phyloP scores from a whole-genome alignment of 1,284 basidiomycete genomes.

The Sporisorium iseilematis-ciliati region DNA sequence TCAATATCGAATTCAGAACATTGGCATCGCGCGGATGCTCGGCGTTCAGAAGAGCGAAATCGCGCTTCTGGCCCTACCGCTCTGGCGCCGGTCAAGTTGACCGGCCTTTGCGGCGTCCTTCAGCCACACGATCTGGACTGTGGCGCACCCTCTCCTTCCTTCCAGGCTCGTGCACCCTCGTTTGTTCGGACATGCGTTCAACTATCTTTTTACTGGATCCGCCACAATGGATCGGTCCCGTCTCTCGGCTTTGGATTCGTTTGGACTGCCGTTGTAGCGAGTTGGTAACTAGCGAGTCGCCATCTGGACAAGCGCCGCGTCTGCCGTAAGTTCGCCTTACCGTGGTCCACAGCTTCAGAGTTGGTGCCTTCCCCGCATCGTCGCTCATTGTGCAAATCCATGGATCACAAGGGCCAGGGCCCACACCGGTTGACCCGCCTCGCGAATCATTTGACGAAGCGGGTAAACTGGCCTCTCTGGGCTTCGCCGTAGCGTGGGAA shows the following conservation, averaged over 20 bases:
- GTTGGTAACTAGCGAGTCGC: slow-evolving; percentile 5
- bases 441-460: not conserved
- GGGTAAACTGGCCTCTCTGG: not conserved
- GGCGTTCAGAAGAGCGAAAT: not conserved
- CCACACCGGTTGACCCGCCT: too few species aligned
- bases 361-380: too few species aligned
- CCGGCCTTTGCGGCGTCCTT: slow-evolving; percentile 3
- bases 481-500: not conserved
- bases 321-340: not conserved
- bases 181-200: not conserved
- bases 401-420: too few species aligned
- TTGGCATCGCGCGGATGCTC: not conserved
- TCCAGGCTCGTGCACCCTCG: not conserved
- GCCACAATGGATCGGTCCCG: not conserved
- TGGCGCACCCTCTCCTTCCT: slow-evolving; percentile 2
- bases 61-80: too few species aligned
- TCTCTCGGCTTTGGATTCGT: not conserved
- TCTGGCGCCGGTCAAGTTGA: not conserved
- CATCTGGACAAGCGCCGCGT: not conserved
- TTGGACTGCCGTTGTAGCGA: not conserved
- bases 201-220: not conserved
- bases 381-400: too few species aligned
- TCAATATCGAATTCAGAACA: too few species aligned
- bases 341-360: too few species aligned
- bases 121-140: slow-evolving; percentile 3